Percentiles rank a stretch among this genome's conserved stretches.
Conservation (phyloP, 768 basidiomycete species). For the Austroboletus festivus region DNA sequence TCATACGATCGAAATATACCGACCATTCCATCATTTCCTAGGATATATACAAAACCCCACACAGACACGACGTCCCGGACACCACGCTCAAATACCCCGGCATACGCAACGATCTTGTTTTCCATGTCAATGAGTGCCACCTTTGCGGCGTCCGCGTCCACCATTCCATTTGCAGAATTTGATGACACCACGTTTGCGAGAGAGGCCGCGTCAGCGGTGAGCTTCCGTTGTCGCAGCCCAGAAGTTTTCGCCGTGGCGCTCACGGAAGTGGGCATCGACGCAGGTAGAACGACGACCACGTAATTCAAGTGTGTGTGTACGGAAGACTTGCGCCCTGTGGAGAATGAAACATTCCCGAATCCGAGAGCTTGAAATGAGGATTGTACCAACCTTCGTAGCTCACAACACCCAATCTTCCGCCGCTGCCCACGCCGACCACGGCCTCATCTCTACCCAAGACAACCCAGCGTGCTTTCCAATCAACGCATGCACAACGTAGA, state of each 20-base stretch:
- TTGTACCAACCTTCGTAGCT: conserved; percentile 81
- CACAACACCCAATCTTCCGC: conserved; percentile 80
- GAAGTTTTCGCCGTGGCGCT: conserved; percentile 57
- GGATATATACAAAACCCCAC: conserved; percentile 77
- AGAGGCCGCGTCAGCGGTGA: conserved; percentile 13
- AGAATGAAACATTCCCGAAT: background rate
- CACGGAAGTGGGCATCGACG: conserved; percentile 59
- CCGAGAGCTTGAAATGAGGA: background rate
- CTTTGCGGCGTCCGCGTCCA: conserved; percentile 63
- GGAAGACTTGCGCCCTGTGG: conserved; percentile 53
- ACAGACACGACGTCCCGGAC: conserved; percentile 80
- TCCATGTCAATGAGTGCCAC: conserved; percentile 88
- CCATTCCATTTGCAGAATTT: conserved; percentile 38
- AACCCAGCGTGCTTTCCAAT: conserved; percentile 68
- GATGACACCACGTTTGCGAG: conserved; percentile 4
- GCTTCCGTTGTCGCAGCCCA: conserved; percentile 22
- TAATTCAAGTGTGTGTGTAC: conserved; percentile 78
- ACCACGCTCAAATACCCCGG: conserved; percentile 76
- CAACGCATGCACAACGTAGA: conserved; percentile 81
- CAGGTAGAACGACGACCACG: conserved; percentile 86
- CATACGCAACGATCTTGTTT: conserved; percentile 87
- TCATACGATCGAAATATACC: conserved; percentile 14
- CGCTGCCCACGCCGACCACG: conserved; percentile 78
- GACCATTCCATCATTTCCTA: conserved; percentile 78
- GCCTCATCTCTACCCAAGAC: conserved; percentile 90